Evolutionary conservation across 768 basidiomycete genomes (phyloP), one percentile per base, ranked within the genome.

Genomic region (Lactifluus piperatus): DNA sequence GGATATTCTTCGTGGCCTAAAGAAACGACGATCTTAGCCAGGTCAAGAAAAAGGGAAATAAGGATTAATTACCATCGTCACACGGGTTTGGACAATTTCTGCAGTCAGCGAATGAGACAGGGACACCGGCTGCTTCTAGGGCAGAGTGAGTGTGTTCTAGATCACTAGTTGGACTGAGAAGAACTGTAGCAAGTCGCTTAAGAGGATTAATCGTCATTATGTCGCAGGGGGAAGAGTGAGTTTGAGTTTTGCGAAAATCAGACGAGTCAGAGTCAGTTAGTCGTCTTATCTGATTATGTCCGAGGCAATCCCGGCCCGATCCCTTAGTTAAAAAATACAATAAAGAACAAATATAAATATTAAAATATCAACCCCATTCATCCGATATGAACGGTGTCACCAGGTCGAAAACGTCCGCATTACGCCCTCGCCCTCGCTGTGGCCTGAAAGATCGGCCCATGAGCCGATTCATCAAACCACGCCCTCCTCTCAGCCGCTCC

Each of bases 351-450:
- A 2, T 30, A 43, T 20, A 50, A 20, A 49, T 7, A 24, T n/a
- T 27, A 22, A 34, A 47, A 51, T 37, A 64, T 71, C 68, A 84
- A 56, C 85, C 84, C 81, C 81, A 87, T 63, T 88, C 86, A 57
- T 88, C 85, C 18, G 85, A 72, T 18, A 88, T 80, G 70, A 91
- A 91, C 1, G 89, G 89, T 16, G 89, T 91, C 56, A 91, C 87
- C 11, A 90, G 77, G 43, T 89, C 86, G 62, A 85, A 91, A 9
- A 83, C 86, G 58, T 91, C 88, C 64, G 88, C 86, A 67, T 91
- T 91, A 45, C 79, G 77, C 49, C 79, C 76, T 5, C 79, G 74
- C 32, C 71, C 75, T 34, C 13, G 34, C 13, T 4, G 30, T 65
- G 75, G 78, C 66, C 72, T 79, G 68, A 73, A 53, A 70, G 74